Evolutionary conservation across 2,329 filamentous ascomycete genomes (phyloP), one percentile per base, ranked within the genome.

Genomic region (Akanthomyces muscarius): DNA sequence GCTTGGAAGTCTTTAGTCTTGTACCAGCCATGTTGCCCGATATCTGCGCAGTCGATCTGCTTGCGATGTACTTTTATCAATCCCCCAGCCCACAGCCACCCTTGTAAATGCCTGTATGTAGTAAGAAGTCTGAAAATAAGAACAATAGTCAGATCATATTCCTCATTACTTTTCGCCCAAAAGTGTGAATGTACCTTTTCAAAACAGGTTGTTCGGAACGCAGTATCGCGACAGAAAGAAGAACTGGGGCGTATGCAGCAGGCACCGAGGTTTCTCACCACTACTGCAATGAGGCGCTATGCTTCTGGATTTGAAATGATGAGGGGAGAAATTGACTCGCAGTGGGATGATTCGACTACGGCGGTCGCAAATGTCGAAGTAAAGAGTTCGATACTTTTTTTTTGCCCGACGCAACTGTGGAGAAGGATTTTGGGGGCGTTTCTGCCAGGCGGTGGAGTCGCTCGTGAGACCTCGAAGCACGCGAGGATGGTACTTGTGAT

Each of bases 381-480:
- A 7, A 42, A 59, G 33, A n/a, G 45, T 10, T 33, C 33, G 5
- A 50, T 14, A 5, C 25, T 47, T 57, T 33, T 56, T 42, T 18
- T 11, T 21, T 38, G 56, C 45, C 56, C 47, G n/a, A 51, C 23
- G 30, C 21, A n/a, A 18, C 23, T 41, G 56, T 59, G 56, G 56
- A 45, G 56, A 45, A n/a, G 4, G 23, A 7, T 16, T 36, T 38
- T n/a, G n/a, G 21, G 18, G 28, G 28, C 28, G 11, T 38, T 61
- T 61, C 59, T 61, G 59, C 59, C 59, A 48, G 59, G 59, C 50
- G 59, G 59, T 61, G 59, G 59, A 47, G 58, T 33, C 16, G 23
- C 28, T 11, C 28, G 44, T 33, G 16, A 25, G 11, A 18, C 21
- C 11, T 38, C 7, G 52, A 36, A 5, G 21, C 52, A 55, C 23